Evolutionary conservation across 2,329 filamentous ascomycete genomes (phyloP), one percentile per base, ranked within the genome.

Genomic region (Podosphaera leucotricha): DNA sequence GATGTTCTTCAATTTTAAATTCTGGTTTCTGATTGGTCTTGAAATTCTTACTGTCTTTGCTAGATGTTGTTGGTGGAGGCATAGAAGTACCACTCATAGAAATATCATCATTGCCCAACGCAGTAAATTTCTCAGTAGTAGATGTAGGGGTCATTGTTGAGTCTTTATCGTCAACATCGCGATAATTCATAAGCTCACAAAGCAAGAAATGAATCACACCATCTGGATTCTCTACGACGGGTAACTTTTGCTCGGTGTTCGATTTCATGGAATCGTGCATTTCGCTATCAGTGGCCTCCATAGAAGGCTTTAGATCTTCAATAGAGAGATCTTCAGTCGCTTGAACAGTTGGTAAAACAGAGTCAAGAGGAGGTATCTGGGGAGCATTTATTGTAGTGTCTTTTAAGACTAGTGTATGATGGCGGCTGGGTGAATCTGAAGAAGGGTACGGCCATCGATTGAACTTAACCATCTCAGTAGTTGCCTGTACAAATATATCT

Each of bases 181-280:
- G 80, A 62, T 92, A 95, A 43, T 83, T 86, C 45, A 94, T 68
- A 39, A 98, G 66, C 59, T 98, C 90, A 46, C 82, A 92, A 3
- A 98, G 74, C 19, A 98, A 67, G 60, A 93, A 98, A 55, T 95
- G 84, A 46, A 98, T 78, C 2, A 98, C 84, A 3, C 90, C 90
- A 59, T 95, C 90, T 0, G 87, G 84, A 49, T 90, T 85, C 59
- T 94, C 86, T 5, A 94, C 76, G 11, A 86, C 69, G 1, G 90
- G 87, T 7, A 81, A 67, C 61, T 92, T 94, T 36, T 74, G 62
- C 47, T 94, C 85, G 30, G 63, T 58, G 0, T 63, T 53, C 2
- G 66, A 50, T 59, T 87, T 92, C 2, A 71, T 66, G 18, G 65
- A 69, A 53, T 83, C 79, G 1, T 65, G 59, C 64, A 75, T 71